phyloP scores from a whole-genome alignment of 495 filamentous ascomycete genomes.

The Aspergillus heteromorphus region DNA sequence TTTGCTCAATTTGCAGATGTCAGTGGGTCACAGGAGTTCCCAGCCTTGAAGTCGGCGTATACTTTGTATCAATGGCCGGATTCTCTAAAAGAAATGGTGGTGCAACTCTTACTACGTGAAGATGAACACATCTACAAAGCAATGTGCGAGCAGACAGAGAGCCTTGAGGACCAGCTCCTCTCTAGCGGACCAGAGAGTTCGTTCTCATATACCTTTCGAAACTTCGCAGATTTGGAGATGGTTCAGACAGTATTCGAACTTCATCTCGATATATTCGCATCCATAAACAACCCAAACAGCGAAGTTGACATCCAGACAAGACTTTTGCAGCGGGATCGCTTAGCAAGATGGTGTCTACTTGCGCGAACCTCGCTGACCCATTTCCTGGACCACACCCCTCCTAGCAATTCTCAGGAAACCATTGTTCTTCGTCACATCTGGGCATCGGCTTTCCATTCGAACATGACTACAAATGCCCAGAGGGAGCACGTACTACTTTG shows the following conservation, averaged over 20 bases:
- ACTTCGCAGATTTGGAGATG: constrained; percentile 44
- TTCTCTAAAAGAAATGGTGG: constrained; percentile 61
- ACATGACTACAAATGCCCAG: constrained; percentile 58
- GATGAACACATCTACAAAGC: constrained; percentile 65
- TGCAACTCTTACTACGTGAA: constrained; percentile 59
- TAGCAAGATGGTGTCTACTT: constrained; percentile 70
- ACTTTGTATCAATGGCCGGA: constrained; percentile 63
- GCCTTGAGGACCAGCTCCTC: constrained; percentile 31
- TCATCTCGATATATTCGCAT: constrained; percentile 77
- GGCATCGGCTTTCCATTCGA: constrained; percentile 72
- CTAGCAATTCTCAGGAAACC: constrained; percentile 18
- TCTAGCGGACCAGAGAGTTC: constrained; percentile 8
- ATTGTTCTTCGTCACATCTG: constrained; percentile 67
- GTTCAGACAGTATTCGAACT: constrained; percentile 80
- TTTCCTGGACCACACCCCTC: constrained; percentile 35
- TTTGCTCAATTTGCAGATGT: constrained; percentile 21
- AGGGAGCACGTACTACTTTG: constrained; percentile 76
- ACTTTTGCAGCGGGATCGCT: constrained; percentile 57
- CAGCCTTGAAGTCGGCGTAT: constrained; percentile 50
- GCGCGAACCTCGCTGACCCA: constrained; percentile 56
- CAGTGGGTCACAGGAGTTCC: constrained; percentile 16
- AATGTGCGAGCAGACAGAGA: constrained; percentile 39
- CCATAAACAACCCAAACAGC: constrained; percentile 69
- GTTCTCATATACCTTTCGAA: constrained; percentile 24
- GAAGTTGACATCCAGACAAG: constrained; percentile 56